phyloP scores from a whole-genome alignment of 2,329 filamentous ascomycete genomes.

The Verticillium dahliae region DNA sequence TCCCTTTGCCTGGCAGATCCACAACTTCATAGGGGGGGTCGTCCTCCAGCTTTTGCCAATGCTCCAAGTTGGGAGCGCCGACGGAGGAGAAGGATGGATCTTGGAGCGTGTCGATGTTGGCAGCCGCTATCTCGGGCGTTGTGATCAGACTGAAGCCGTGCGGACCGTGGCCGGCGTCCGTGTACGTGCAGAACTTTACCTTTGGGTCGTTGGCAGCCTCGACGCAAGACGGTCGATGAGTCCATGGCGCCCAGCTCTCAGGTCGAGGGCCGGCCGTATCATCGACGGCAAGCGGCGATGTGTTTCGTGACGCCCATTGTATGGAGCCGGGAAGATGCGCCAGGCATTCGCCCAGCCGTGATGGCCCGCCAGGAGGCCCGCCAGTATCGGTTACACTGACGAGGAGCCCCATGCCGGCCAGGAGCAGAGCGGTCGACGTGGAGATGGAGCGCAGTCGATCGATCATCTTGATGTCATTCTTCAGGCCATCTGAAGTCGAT shows the following conservation, averaged over 20 bases:
- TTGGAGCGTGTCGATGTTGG: conserved; percentile 19
- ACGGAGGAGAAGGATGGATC: conserved; percentile 14
- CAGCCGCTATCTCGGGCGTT: conserved; percentile 23
- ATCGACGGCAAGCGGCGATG: neutral
- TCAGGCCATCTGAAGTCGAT: no score
- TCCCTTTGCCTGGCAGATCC: conserved; percentile 20
- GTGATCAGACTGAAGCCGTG: conserved; percentile 27
- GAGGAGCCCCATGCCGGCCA: neutral
- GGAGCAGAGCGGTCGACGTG: neutral
- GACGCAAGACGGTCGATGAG: conserved; percentile 17
- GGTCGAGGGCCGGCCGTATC: neutral
- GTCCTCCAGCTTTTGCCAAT: neutral
- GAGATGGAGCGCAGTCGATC: neutral
- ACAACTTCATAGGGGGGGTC: conserved; percentile 17
- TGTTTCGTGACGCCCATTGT: neutral
- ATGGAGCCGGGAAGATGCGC: neutral
- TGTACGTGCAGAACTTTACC: conserved; percentile 19
- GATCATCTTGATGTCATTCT: neutral
- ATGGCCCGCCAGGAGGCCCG: no score
- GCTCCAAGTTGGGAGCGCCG: neutral
- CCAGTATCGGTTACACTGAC: neutral
- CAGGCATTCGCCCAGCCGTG: neutral
- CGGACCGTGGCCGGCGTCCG: conserved; percentile 16
- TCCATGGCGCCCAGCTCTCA: conserved; percentile 17
- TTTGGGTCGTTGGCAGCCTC: conserved; percentile 4